Evolutionary conservation across 2,329 filamentous ascomycete genomes (phyloP), one percentile per base, ranked within the genome.

Genomic region (Sporothrix phasma): DNA sequence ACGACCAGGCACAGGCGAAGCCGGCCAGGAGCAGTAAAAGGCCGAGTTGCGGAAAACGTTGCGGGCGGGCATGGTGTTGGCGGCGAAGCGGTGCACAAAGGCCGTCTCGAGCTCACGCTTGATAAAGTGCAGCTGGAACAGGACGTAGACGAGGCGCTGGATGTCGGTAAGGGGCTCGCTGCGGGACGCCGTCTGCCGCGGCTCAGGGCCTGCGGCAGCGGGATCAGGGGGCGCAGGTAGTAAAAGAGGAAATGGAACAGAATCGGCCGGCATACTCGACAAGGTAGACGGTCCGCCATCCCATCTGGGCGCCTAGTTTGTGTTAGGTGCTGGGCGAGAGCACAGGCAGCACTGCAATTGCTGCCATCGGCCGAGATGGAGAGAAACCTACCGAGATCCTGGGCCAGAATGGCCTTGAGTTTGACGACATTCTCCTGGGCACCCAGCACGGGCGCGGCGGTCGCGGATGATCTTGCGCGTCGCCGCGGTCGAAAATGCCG

Each of bases 31-130:
- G 72, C 94, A 99, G 84, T 99, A 99, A 80, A 97, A 93, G 69
- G 84, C 84, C 69, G 88, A 91, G 82, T 99, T 99, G 78, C 93
- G 94, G 84, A 97, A 88, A 73, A 99, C 90, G 80, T 96, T 96
- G 73, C 77, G 78, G 65, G 84, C 82, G 19, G 94, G 94, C 94
- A 99, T 99, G 58, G 94, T 99, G 72, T 89, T 90, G 67, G 88
- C 86, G 64, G 91, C 93, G 81, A 99, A 99, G 74, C 90, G 91
- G 81, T 99, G 94, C 67, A 99, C 84, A 74, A 94, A 96, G 67
- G 96, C 73, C 0, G 94, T 97, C 79, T 99, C 94, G 69, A 90
- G 82, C 79, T 99, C 94, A 73, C 94, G 92, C 83, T 99, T 99
- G 74, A 90, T 69, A 76, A 97, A 99, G 80, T 99, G 94, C 13